A percentile compares a stretch with the other conserved stretches of the same genome.
Evolutionary conservation across 1,139 yeast species (phyloP).

Genomic region (Ogataea hybrid): DNA sequence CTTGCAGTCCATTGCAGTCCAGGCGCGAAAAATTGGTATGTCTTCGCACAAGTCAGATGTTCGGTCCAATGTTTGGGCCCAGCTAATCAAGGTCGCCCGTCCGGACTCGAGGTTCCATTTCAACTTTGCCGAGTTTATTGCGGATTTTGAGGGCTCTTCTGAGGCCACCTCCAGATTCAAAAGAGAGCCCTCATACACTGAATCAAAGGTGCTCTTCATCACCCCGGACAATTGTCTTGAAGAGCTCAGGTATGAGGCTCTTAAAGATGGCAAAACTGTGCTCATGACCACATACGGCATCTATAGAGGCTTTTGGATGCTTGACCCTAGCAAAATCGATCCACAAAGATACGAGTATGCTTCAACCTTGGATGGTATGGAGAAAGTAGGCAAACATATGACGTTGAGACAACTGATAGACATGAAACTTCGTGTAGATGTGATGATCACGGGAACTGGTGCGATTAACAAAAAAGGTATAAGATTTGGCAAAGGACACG

Average conservation of each 20-base stretch:
- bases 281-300: constrained; percentile 32
- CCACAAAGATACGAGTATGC: constrained; percentile 21
- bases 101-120: constrained; percentile 31
- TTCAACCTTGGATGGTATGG: constrained; percentile 32
- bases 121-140: constrained; percentile 31
- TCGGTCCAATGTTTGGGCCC: constrained; percentile 27
- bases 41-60: constrained; percentile 25
- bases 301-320: constrained; percentile 28
- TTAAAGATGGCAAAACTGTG: constrained; percentile 24
- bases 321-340: constrained; percentile 29
- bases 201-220: constrained; percentile 22
- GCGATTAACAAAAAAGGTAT: constrained; percentile 31
- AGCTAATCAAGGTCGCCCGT: constrained; percentile 29
- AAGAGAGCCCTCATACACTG: constrained; percentile 16
- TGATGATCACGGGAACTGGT: constrained; percentile 32
- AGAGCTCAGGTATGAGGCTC: constrained; percentile 23
- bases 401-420: constrained; percentile 20
- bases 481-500: constrained; percentile 32
- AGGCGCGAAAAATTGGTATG: background rate
- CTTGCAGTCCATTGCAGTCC: background rate
- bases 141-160: constrained; percentile 30
- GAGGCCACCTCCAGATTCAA: constrained; percentile 20
- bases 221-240: constrained; percentile 32
- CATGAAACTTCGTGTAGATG: constrained; percentile 18
- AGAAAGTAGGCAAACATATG: constrained; percentile 22